Conservation (phyloP, 148 eudicot genomes). For the Tetragonia tetragonoides region DNA sequence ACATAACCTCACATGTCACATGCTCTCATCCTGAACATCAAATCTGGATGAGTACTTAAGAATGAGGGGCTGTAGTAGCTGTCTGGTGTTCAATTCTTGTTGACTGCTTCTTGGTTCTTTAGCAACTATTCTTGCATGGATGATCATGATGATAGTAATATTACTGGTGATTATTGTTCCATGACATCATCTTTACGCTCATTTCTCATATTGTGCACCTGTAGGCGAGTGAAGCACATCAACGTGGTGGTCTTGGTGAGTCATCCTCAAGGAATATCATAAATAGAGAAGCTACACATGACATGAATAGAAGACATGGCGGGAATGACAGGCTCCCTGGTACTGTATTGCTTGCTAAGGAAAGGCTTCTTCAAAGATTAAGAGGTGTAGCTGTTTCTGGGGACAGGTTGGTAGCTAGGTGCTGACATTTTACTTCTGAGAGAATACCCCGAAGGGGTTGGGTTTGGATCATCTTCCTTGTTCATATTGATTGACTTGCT, state of each 20-base stretch:
- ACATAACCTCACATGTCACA: too few species aligned
- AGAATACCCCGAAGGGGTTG: too few species aligned
- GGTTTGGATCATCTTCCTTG: not conserved
- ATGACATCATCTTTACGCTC: not conserved
- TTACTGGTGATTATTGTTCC: too few species aligned
- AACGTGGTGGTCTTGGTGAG: slow-evolving; percentile 30
- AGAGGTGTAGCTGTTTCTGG: slow-evolving; percentile 64
- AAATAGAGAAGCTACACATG: slow-evolving; percentile 27
- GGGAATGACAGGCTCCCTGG: slow-evolving; percentile 75
- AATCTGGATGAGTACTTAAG: not conserved
- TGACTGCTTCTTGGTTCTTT: not conserved
- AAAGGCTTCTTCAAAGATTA: slow-evolving; percentile 85
- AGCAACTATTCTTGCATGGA: not conserved
- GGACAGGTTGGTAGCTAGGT: slow-evolving; percentile 41
- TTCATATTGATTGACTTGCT: slow-evolving; percentile 2
- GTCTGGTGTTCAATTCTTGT: not conserved
- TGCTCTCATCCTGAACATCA: too few species aligned
- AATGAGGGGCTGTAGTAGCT: not conserved
- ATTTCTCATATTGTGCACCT: slow-evolving; percentile 2
- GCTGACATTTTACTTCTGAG: too few species aligned
- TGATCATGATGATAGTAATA: not conserved
- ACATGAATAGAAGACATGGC: slow-evolving; percentile 28
- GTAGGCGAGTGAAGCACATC: slow-evolving; percentile 51
- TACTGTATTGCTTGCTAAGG: slow-evolving; percentile 82
- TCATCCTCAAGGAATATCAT: slow-evolving; percentile 25